These are phyloP conservation scores for Aspergillus homomorphus DNA, from an alignment of 495 filamentous ascomycete species.

Conservation along the genomic window DNA sequence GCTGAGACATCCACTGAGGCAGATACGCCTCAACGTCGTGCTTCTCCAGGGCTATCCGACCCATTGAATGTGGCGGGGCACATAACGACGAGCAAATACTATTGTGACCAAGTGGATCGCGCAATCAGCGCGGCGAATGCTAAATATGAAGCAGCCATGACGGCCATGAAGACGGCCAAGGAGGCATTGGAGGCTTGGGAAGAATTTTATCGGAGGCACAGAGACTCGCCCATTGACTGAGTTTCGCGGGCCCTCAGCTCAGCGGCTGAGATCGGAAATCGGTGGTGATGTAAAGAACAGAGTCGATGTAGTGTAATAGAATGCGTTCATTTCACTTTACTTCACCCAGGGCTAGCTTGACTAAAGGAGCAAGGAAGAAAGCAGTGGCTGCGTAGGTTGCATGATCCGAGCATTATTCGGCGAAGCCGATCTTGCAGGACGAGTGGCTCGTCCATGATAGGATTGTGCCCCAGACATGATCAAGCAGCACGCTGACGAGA, in stretches of 20 bases:
- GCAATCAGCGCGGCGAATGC: background rate
- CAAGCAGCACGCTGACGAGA: background rate
- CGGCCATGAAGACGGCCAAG: background rate
- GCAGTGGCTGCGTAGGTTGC: background rate
- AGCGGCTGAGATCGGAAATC: background rate
- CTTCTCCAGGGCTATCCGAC: background rate
- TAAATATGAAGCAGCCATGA: background rate
- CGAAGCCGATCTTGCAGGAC: background rate
- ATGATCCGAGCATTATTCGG: background rate
- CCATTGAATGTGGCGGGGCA: background rate
- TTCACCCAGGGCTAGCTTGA: background rate
- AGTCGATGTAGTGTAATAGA: background rate
- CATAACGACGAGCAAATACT: background rate
- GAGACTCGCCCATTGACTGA: background rate
- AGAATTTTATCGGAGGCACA: background rate
- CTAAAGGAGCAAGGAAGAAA: background rate
- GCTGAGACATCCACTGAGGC: too few relatives aligned
- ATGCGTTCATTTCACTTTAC: background rate
- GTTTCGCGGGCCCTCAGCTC: background rate
- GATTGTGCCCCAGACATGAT: background rate
- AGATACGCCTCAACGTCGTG: too few relatives aligned
- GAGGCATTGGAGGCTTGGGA: background rate
- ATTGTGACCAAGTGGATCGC: background rate
- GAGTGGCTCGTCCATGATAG: background rate
- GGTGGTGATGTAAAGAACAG: background rate